A percentile compares a stretch with the other conserved stretches of the same genome.
Evolutionary conservation across 176 grass and related monocot genomes (phyloP).

Genomic region (Coix lacrymajobi): DNA sequence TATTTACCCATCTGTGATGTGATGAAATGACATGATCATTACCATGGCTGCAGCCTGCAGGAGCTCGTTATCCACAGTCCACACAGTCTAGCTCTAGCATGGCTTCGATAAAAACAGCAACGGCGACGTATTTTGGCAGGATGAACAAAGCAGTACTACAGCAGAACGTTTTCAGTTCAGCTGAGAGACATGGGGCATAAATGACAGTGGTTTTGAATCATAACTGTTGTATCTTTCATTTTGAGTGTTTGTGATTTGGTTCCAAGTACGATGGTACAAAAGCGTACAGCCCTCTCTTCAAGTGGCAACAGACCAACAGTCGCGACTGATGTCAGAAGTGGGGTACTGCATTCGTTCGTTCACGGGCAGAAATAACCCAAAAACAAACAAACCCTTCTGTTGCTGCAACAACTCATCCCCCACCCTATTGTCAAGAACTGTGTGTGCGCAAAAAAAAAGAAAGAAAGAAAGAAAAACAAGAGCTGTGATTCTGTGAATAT

Average conservation of each 20-base stretch:
- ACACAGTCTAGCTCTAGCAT: too few species aligned
- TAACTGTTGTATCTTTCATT: background rate
- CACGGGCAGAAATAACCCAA: background rate
- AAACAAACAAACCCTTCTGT: background rate
- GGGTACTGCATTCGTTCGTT: background rate
- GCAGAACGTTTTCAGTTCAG: background rate
- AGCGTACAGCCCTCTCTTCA: background rate
- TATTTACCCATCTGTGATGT: background rate
- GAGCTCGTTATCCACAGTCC: background rate
- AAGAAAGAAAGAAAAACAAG: too few species aligned
- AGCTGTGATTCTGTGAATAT: background rate
- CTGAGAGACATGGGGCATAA: background rate
- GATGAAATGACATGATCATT: background rate
- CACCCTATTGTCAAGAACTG: background rate
- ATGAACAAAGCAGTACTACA: background rate
- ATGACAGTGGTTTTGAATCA: background rate
- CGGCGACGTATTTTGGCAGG: background rate
- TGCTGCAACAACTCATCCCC: background rate
- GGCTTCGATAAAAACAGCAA: background rate
- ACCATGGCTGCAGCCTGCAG: background rate
- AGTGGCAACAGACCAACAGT: background rate
- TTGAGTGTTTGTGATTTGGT: background rate
- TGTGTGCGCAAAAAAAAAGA: too few species aligned
- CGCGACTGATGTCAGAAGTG: background rate
- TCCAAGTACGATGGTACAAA: background rate